Evolutionary conservation across 73 alveolate species (phyloP).

Genomic region (Paramecium tetraurelia): DNA sequence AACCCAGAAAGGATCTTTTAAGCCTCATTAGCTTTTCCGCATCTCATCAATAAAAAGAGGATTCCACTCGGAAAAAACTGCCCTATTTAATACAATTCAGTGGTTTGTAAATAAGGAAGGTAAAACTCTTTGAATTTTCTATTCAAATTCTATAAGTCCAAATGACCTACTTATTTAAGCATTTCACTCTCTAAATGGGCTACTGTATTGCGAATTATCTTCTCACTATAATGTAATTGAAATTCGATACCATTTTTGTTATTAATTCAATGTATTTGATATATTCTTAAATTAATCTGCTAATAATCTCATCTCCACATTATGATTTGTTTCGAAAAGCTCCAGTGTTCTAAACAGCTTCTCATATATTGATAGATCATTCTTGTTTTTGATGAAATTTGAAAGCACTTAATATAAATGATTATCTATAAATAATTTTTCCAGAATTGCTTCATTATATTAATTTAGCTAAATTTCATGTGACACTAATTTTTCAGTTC

Average conservation of each 20-base stretch:
- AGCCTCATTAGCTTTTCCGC: slow-evolving; percentile 10
- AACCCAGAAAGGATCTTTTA: not conserved
- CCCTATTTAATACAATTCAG: not conserved
- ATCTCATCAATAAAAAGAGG: slow-evolving; percentile 22
- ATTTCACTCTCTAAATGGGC: not conserved
- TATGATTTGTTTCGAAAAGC: not conserved
- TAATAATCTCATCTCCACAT: slow-evolving; percentile 5
- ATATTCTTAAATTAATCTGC: not conserved
- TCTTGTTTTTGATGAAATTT: not conserved
- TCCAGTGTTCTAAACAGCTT: not conserved
- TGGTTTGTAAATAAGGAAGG: not conserved
- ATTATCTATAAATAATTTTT: not conserved
- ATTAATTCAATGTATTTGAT: not conserved
- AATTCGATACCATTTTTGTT: not conserved
- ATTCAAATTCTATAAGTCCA: not conserved
- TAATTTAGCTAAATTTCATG: not conserved
- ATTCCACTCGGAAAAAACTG: slow-evolving; percentile 11
- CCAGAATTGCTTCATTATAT: not conserved
- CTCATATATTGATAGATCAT: not conserved
- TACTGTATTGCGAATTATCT: not conserved
- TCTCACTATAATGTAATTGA: not conserved
- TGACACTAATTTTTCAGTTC: not conserved
- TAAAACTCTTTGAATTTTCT: not conserved
- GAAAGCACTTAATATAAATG: not conserved
- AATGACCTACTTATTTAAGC: not conserved